Base-by-base conservation (phyloP, 805 yeast species). In the Wickerhamiella azymoides region DNA sequence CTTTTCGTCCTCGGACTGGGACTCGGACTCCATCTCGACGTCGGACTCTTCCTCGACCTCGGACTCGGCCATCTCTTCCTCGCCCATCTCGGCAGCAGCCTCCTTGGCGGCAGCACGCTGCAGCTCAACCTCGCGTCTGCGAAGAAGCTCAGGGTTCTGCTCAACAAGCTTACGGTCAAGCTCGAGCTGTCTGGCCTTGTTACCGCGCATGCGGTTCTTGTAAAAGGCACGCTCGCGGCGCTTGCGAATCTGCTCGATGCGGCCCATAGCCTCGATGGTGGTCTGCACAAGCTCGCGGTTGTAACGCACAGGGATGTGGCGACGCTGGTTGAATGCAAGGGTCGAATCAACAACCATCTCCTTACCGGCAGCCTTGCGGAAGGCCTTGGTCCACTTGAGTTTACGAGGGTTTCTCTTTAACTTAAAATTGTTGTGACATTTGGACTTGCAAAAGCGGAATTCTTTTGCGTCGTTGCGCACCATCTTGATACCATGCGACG, bases 151-250 rank as follows among this genome's bases (percentile, higher is more conserved):
- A 55, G 95, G 95, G 69, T 92, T 77, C 48, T 76, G 69, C 62
- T 80, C 95, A 41, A 92, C 92, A 61, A 92, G 73, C 67, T 84
- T 84, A 69, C 78, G 79, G 68, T 92, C 98, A 48, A 81, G 71
- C 46, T 79, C 84, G 60, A 85, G 72, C 64, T 83, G 82, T 64
- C 78, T 77, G 56, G 83, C 96, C 67, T 79, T 83, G 70, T 92
- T 92, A 53, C 96, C 96, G 67, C 83, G 84, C 98, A 92, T 92
- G 78, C 98, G 83, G 71, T 88, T 86, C 85, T 88, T 89, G 73
- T 84, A 92, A 86, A 92, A 92, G 13, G 97, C 96, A 62, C 94
- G 76, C 68, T 92, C 98, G 72, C 98, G 81, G 73, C 80, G 86
- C 64, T 76, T 80, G 72, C 98, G 80, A 65, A 92, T 92, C 69